These are phyloP conservation scores for Jaenimonas drosophilae DNA, from an alignment of 208 protist species.

Conservation along the genomic window DNA sequence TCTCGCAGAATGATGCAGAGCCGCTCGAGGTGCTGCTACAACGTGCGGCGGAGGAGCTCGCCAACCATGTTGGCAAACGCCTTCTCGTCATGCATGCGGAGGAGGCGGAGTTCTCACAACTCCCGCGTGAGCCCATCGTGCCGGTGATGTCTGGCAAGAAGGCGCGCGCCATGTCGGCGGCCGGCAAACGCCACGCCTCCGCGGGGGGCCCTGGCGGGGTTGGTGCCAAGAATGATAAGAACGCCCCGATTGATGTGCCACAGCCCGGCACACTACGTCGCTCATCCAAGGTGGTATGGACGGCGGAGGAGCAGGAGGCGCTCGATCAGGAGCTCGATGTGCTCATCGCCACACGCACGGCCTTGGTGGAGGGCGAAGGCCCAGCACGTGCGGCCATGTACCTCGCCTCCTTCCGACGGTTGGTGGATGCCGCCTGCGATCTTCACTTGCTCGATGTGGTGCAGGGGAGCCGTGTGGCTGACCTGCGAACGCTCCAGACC, in stretches of 20 bases:
- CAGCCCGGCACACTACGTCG: too few species aligned
- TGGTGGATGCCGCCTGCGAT: slow-evolving; percentile 35
- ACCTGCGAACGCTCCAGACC: slow-evolving; percentile 38
- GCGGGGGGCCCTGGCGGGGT: not conserved
- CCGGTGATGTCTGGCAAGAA: not conserved
- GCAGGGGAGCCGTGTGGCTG: slow-evolving; percentile 19
- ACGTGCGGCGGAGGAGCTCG: slow-evolving; percentile 28
- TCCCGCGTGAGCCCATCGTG: slow-evolving; percentile 8
- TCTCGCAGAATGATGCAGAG: slow-evolving; percentile 17
- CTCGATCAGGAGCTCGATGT: slow-evolving; percentile 19
- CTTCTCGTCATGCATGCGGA: slow-evolving; percentile 3
- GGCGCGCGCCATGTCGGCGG: not conserved
- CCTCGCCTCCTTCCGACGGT: slow-evolving; percentile 10
- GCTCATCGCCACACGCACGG: slow-evolving; percentile 10
- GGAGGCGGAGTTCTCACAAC: slow-evolving; percentile 10
- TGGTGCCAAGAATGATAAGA: slow-evolving; percentile 2
- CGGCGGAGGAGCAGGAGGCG: slow-evolving; percentile 2
- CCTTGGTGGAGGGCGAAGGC: slow-evolving; percentile 8
- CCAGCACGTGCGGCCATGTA: slow-evolving; percentile 3
- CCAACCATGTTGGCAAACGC: slow-evolving; percentile 9
- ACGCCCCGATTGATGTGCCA: not conserved
- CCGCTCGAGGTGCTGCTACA: slow-evolving; percentile 31
- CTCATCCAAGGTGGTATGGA: too few species aligned
- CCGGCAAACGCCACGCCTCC: not conserved
- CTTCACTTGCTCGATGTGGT: slow-evolving; percentile 50